Percentiles rank a stretch among this genome's conserved stretches.
phyloP scores from a whole-genome alignment of 352 stramenopile species.

The Phytophthora chlamydospora region DNA sequence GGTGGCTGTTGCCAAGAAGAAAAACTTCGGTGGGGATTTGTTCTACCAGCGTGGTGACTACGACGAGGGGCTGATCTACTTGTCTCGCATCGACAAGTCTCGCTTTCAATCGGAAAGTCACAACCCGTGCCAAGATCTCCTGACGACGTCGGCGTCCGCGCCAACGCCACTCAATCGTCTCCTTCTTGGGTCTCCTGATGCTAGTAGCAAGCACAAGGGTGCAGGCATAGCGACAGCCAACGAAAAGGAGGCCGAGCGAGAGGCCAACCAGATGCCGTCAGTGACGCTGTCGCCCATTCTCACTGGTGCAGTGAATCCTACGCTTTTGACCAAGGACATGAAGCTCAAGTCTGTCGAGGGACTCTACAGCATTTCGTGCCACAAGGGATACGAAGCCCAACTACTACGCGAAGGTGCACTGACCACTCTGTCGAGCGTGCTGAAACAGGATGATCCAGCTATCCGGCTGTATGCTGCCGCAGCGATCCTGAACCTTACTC shows the following conservation, averaged over 20 bases:
- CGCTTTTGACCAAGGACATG: constrained; percentile 62
- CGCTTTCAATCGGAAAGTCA: constrained; percentile 63
- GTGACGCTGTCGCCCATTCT: constrained; percentile 13
- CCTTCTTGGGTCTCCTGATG: constrained; percentile 32
- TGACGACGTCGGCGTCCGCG: constrained; percentile 45
- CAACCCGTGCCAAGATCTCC: constrained; percentile 62
- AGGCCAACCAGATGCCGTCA: constrained; percentile 37
- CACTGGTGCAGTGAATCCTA: constrained; percentile 22
- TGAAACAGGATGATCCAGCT: constrained; percentile 74
- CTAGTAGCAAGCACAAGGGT: constrained; percentile 28
- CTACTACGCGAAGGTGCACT: constrained; percentile 74
- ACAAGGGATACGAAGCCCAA: constrained; percentile 75
- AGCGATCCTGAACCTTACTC: constrained; percentile 81
- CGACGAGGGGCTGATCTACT: constrained; percentile 86
- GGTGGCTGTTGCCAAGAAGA: constrained; percentile 38
- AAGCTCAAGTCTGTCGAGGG: constrained; percentile 82
- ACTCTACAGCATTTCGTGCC: constrained; percentile 81
- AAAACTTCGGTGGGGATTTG: constrained; percentile 72
- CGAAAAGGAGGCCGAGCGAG: constrained; percentile 28
- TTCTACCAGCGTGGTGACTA: constrained; percentile 89
- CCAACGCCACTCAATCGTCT: constrained; percentile 58
- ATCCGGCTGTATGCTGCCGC: constrained; percentile 70
- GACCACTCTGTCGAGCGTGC: constrained; percentile 54
- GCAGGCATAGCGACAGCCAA: not conserved
- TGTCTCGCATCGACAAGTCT: constrained; percentile 80